Base-by-base conservation (phyloP, 2,329 filamentous ascomycete species). In the Fusarium sp. region DNA sequence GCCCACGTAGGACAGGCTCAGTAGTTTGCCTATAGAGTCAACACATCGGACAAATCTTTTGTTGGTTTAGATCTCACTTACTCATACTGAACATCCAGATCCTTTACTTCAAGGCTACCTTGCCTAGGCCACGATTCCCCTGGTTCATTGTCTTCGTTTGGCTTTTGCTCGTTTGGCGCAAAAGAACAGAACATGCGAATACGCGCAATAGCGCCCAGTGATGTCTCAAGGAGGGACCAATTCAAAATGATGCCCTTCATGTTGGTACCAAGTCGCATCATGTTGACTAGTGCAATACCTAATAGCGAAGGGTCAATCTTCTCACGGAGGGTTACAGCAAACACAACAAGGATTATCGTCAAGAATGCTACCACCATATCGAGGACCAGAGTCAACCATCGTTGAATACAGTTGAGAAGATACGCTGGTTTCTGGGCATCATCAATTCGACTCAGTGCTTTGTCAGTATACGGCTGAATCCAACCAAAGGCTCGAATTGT, bases 401-500 rank as follows among this genome's bases (percentile, higher is more conserved):
- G 79, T 62, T 89, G 87, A 14, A 88, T 84, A 21, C 83, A 82
- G 54, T 83, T 85, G 37, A 89, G 81, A 7, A 88, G 81, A 69
- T 89, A 89, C 38, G 84, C 85, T 2, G 87, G 87, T 54, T 84
- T 82, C 64, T 89, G 87, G 0, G 86, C 85, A 7, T 79, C 77
- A 55, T 89, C 83, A 5, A 86, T 76, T 1, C 81, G 77, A 5
- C 68, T 59, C 1, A 81, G 78, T 4, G 80, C 83, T 49, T 83
- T 82, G 18, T 81, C 70, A 2, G 80, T 77, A 37, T 84, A 83
- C 2, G 78, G 77, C 10, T 73, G 73, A n/a, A 82, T 79, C 80
- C 80, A 81, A 19, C 78, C 79, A 48, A 83, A 82, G 4, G 84
- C 82, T 7, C 83, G 80, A 35, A 85, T 82, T 4, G 80, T 81